Percentiles rank a stretch among this genome's conserved stretches.
phyloP scores from a whole-genome alignment of 2,329 filamentous ascomycete species.

The Cryphonectria japonica region DNA sequence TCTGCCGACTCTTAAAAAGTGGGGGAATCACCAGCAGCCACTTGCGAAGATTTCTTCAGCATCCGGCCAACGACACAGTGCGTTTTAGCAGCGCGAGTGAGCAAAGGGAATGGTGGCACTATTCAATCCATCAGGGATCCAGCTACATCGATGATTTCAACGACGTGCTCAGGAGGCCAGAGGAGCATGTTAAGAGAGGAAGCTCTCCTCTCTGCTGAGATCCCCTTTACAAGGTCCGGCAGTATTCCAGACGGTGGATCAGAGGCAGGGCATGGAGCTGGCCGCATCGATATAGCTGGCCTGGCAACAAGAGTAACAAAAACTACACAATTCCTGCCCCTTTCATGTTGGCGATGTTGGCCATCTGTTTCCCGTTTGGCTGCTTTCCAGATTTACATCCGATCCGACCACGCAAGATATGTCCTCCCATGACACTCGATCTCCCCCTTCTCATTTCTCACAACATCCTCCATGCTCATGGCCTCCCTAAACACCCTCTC shows the following conservation, averaged over 20 bases:
- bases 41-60: neutral
- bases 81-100: neutral
- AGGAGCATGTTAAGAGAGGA: neutral
- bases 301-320: neutral
- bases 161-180: neutral
- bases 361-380: neutral
- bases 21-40: neutral
- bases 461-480: slow-evolving; percentile 55
- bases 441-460: slow-evolving; percentile 64
- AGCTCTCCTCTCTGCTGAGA: neutral
- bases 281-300: slow-evolving; percentile 4
- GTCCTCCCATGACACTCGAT: slow-evolving; percentile 68
- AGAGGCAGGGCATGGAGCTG: neutral
- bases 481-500: slow-evolving; percentile 57
- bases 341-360: neutral
- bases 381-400: slow-evolving; percentile 39
- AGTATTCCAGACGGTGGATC: slow-evolving; percentile 30
- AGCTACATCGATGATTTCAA: neutral
- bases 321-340: neutral
- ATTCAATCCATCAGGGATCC: neutral
- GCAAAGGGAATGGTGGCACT: neutral
- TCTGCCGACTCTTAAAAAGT: slow-evolving; percentile 58
- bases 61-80: neutral
- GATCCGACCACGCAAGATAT: slow-evolving; percentile 64
- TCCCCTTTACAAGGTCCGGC: neutral